Base-by-base conservation (phyloP, 73 alveolate species). In the Paramecium caudatum region DNA sequence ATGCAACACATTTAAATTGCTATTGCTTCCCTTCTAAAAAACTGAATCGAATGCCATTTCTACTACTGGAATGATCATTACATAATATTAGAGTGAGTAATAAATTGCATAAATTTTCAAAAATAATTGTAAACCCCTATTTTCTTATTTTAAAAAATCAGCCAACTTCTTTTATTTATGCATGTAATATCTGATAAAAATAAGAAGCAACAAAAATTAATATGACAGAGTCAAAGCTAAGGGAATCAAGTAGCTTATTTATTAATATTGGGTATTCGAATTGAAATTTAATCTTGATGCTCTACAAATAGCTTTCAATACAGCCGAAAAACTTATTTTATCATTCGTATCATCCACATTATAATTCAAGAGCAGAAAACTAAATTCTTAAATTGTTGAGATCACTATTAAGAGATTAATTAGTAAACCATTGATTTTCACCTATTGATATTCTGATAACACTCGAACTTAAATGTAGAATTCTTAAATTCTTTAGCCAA, bases 401-500 rank as follows among this genome's bases (percentile, higher is more conserved):
- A 55, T 9, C 3, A 55, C 30, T 23, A 55, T 27, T 4, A 55
- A 17, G 2, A 55, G 9, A 23, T 19, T 10, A 55, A 55, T 55
- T 17, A 55, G 8, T 15, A 7, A 13, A 21, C 17, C 30, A 55
- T 55, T 21, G 32, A 55, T 27, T 55, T 23, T 19, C 3, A 55
- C 41, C 1, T 27, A 55, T 9, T 23, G 3, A 19, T 55, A 17
- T 55, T 55, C 41, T 17, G 21, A 23, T 19, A 55, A 43, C 1
- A 55, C 12, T 55, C 80, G 23, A 6, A 55, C 45, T 55, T 55
- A 21, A 55, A 55, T 55, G 30, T 55, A 55, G n/a, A 55, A 55
- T 55, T 55, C 80, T 27, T 27, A 27, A 55, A 55, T 27, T 55
- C 17, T 55, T 55, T 55, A 3, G 30, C 30, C 80, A 10, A 55